Evolutionary conservation across 225 moss, liverwort and hornwort genomes (phyloP).

Genomic region (Sphagnum contortum): DNA sequence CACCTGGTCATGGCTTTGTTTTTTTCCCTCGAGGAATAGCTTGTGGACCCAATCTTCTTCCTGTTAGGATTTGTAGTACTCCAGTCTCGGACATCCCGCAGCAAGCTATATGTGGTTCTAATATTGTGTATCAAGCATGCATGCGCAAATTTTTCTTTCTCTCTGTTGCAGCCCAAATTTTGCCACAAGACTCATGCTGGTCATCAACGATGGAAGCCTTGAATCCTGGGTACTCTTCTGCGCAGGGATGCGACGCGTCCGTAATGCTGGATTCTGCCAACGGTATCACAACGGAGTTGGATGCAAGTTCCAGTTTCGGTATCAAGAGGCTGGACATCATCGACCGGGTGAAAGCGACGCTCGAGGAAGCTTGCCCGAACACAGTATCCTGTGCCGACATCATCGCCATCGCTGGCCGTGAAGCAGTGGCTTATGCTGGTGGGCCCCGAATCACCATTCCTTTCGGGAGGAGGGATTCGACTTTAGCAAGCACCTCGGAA

Average conservation of each 20-base stretch:
- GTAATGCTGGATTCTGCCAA: constrained; percentile 30
- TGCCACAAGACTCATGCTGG: too few relatives aligned
- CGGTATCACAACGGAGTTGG: constrained; percentile 24
- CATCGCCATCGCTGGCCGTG: constrained; percentile 55
- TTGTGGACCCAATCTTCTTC: too few relatives aligned
- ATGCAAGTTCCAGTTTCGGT: constrained; percentile 37
- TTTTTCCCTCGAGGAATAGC: too few relatives aligned
- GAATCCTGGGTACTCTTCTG: too few relatives aligned
- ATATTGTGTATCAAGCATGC: constrained; percentile 17
- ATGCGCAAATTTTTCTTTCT: too few relatives aligned
- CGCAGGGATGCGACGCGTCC: constrained; percentile 53
- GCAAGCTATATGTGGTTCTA: constrained; percentile 5
- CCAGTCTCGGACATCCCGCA: too few relatives aligned
- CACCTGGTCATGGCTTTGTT: too few relatives aligned
- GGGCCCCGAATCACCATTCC: constrained; percentile 41
- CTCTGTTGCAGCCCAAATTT: too few relatives aligned
- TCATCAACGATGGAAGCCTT: too few relatives aligned
- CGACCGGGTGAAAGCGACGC: constrained; percentile 39
- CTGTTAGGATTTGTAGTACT: too few relatives aligned
- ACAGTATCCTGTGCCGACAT: constrained; percentile 68
- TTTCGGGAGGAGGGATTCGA: constrained; percentile 36
- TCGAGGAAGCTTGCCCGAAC: constrained; percentile 40
- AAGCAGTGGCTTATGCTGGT: constrained; percentile 44
- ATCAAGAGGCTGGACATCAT: constrained; percentile 61
- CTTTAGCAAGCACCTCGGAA: constrained; percentile 23